Percentiles rank a stretch among this genome's conserved stretches.
Conservation (phyloP, 2,329 filamentous ascomycete species). For the Pseudogymnoascus sp. region DNA sequence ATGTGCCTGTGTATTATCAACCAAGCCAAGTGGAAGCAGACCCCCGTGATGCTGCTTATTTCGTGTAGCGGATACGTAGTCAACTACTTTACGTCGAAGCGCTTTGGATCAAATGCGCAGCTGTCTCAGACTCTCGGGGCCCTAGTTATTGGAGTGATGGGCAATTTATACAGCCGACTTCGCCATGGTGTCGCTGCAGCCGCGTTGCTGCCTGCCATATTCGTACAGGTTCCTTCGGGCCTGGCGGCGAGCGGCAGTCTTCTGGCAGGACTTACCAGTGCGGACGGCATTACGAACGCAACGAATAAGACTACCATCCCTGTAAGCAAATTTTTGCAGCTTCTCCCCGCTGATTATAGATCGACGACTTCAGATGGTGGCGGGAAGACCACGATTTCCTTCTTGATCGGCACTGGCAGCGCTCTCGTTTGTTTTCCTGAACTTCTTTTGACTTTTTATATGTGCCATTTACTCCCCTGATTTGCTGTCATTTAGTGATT, state of each 20-base stretch:
- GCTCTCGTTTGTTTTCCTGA: slow-evolving; percentile 15
- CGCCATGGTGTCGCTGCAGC: slow-evolving; percentile 64
- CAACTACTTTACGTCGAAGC: slow-evolving; percentile 61
- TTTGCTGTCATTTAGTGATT: slow-evolving; percentile 11
- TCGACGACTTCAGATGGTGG: background rate
- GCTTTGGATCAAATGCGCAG: slow-evolving; percentile 62
- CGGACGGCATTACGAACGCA: slow-evolving; percentile 42
- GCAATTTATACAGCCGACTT: slow-evolving; percentile 64
- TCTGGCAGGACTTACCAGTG: slow-evolving; percentile 47
- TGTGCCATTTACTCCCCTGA: slow-evolving; percentile 5
- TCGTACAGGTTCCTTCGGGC: slow-evolving; percentile 58
- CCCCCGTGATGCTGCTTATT: slow-evolving; percentile 68
- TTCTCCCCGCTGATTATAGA: slow-evolving; percentile 1
- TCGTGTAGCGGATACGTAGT: slow-evolving; percentile 66
- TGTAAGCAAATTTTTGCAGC: slow-evolving; percentile 5
- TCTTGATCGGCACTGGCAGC: background rate
- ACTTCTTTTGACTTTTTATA: slow-evolving; percentile 14
- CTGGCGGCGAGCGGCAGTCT: slow-evolving; percentile 53
- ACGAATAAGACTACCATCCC: slow-evolving; percentile 15
- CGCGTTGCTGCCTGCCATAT: slow-evolving; percentile 79
- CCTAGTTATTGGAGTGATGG: slow-evolving; percentile 65
- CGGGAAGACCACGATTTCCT: background rate
- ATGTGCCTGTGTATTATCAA: slow-evolving; percentile 68
- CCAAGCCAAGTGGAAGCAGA: slow-evolving; percentile 73
- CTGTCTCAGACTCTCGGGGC: slow-evolving; percentile 71